Conservation (phyloP, 2,329 filamentous ascomycete genomes). For the Incumbomyces lentus region DNA sequence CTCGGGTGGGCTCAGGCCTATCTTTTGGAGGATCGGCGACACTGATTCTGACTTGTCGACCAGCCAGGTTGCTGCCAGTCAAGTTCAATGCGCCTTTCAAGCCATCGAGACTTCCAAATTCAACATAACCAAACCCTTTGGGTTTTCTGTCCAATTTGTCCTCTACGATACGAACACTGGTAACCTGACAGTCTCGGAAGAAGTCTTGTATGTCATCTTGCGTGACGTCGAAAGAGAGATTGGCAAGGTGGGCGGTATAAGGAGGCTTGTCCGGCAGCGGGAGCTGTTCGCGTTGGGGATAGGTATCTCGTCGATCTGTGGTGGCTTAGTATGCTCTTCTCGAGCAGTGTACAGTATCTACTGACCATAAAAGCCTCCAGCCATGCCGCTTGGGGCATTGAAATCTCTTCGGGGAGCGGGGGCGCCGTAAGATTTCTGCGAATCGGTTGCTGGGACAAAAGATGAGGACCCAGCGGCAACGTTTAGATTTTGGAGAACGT, state of each 20-base stretch:
- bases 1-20: conserved; percentile 60
- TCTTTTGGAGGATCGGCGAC: conserved; percentile 96
- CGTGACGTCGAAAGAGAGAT: conserved; percentile 90
- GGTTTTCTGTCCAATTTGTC: conserved; percentile 88
- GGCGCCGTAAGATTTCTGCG: conserved; percentile 37
- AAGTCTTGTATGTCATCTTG: conserved; percentile 74
- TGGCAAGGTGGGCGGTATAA: conserved; percentile 91
- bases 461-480: not conserved
- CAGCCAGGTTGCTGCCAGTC: conserved; percentile 73
- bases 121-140: conserved; percentile 96
- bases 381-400: conserved; percentile 29
- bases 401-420: conserved; percentile 37
- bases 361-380: conserved; percentile 27
- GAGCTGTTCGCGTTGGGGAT: conserved; percentile 60
- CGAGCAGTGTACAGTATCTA: not conserved
- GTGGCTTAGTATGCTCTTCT: conserved; percentile 6
- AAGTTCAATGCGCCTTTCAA: conserved; percentile 81
- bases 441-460: conserved; percentile 27
- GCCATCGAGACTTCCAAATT: conserved; percentile 79
- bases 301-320: conserved; percentile 32
- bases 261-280: conserved; percentile 87
- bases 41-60: conserved; percentile 82
- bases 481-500: conserved; percentile 23
- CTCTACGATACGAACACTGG: conserved; percentile 90
- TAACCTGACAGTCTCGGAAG: conserved; percentile 73